A percentile compares a stretch with the other conserved stretches of the same genome.
These are phyloP conservation scores for Corrigiola litoralis DNA, from an alignment of 179 eudicot genomes.

Conservation along the genomic window DNA sequence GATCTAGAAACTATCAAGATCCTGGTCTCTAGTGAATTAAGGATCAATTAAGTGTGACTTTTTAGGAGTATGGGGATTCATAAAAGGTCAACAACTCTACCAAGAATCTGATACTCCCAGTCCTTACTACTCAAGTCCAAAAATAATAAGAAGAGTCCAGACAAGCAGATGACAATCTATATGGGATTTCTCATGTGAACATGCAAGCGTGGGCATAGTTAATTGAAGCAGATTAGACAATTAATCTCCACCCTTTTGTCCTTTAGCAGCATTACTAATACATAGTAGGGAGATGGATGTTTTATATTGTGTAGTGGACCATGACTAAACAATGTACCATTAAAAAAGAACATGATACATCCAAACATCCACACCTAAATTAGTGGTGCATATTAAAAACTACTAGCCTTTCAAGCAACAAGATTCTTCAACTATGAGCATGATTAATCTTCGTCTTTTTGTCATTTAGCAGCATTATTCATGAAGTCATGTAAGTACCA, in stretches of 20 bases:
- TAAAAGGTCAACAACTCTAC: constrained; percentile 27
- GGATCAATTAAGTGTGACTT: constrained; percentile 16
- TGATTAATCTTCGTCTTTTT: neutral
- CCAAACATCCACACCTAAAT: neutral
- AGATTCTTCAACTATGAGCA: neutral
- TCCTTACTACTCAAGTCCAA: constrained; percentile 12
- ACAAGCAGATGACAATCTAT: constrained; percentile 23
- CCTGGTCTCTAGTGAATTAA: constrained; percentile 18
- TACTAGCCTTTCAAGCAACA: constrained; percentile 2
- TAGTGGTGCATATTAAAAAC: neutral
- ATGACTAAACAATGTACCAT: constrained; percentile 6
- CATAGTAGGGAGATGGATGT: constrained; percentile 1
- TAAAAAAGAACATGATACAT: neutral
- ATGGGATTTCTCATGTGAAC: constrained; percentile 42
- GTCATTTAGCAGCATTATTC: neutral
- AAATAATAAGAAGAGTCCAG: constrained; percentile 11
- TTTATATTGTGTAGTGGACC: constrained; percentile 8
- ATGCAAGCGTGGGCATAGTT: constrained; percentile 33
- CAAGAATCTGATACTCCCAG: constrained; percentile 35
- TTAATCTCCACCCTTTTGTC: constrained; percentile 27
- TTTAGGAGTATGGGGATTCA: constrained; percentile 25
- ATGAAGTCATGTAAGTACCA: neutral
- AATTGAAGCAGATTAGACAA: constrained; percentile 21
- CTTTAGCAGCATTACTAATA: constrained; percentile 28
- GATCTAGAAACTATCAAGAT: constrained; percentile 13